phyloP scores from a whole-genome alignment of 2,329 filamentous ascomycete species.

The Fusarium illudens region DNA sequence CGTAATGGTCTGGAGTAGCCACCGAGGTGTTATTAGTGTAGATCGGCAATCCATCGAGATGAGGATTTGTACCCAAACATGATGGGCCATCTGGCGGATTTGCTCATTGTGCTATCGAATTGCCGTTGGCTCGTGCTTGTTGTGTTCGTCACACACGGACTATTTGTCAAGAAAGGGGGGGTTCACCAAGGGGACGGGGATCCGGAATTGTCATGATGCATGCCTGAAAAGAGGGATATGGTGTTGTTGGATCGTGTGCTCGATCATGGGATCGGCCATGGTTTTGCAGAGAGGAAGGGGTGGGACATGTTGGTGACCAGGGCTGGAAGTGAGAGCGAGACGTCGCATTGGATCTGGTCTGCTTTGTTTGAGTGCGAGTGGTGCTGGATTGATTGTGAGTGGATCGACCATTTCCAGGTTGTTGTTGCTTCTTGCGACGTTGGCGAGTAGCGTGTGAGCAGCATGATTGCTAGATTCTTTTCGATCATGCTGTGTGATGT shows the following conservation, averaged over 20 bases:
- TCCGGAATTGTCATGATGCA: slow-evolving; percentile 11
- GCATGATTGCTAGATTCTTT: slow-evolving; percentile 1
- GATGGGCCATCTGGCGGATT: neutral
- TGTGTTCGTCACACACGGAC: slow-evolving; percentile 17
- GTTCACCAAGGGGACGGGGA: slow-evolving; percentile 1
- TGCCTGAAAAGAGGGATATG: slow-evolving; percentile 3
- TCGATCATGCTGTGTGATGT: slow-evolving; percentile 1
- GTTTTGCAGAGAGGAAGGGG: slow-evolving; percentile 17
- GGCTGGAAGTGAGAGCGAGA: slow-evolving; percentile 12
- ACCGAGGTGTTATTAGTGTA: slow-evolving; percentile 1
- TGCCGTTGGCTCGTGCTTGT: slow-evolving; percentile 19
- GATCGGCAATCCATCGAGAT: slow-evolving; percentile 34
- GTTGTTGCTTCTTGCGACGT: slow-evolving; percentile 27
- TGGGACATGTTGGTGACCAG: slow-evolving; percentile 9
- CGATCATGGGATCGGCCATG: slow-evolving; percentile 33
- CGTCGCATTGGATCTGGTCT: slow-evolving; percentile 10
- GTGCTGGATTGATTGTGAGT: slow-evolving; percentile 13
- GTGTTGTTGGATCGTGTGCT: slow-evolving; percentile 12
- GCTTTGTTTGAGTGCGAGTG: slow-evolving; percentile 26
- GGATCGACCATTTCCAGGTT: slow-evolving; percentile 28
- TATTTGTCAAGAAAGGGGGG: neutral
- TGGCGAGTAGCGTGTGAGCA: slow-evolving; percentile 1
- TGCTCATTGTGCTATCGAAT: slow-evolving; percentile 2
- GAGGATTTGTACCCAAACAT: slow-evolving; percentile 5
- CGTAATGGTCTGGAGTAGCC: slow-evolving; percentile 7